Evolutionary conservation across 2,329 filamentous ascomycete species (phyloP), one percentile per base, ranked within the genome.

Genomic region (Intubia oerlemansii): DNA sequence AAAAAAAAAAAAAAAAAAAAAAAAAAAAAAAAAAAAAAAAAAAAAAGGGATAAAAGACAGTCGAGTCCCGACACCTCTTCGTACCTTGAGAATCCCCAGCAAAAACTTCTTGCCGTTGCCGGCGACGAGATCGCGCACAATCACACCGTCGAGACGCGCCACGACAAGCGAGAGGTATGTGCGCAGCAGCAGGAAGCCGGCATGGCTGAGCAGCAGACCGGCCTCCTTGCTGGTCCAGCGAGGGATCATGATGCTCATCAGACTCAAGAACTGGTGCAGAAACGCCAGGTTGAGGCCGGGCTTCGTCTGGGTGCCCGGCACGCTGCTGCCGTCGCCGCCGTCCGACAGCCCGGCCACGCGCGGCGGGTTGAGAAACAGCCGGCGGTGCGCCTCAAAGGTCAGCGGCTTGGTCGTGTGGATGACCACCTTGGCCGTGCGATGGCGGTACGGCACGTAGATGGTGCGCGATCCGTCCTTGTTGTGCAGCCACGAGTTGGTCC

Each of bases 201-300:
- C 76, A 44, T 98, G 88, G 43, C 82, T 88, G 36, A 92, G 51
- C 17, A 98, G 57, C 37, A 98, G 54, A 1, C 84, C 85, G 0
- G 85, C 84, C 54, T 95, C 88, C 48, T 98, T 98, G 49, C 82
- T 92, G 11, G 75, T 75, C 77, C 85, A 92, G 37, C 85, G 62
- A 5, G 88, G 88, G 36, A 98, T 78, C 81, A 95, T 91, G 45
- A 98, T 95, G 52, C 82, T 93, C 54, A 95, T 69, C 31, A 98
- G 55, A 44, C 85, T 93, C 29, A 95, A 61, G 42, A 98, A 95
- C 51, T 98, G 88, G 48, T 98, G 88, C 30, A 98, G 51, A 43
- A 98, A 98, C 9, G 88, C 88, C 33, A 98, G 61, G 45, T 98
- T 98, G 22, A 98, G 56, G 1, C 88, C 88, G 0, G 88, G 82